Percentiles rank a stretch among this genome's conserved stretches.
These are phyloP conservation scores for Picea sitchensis DNA, from an alignment of 75 land plant species.

Conservation along the genomic window DNA sequence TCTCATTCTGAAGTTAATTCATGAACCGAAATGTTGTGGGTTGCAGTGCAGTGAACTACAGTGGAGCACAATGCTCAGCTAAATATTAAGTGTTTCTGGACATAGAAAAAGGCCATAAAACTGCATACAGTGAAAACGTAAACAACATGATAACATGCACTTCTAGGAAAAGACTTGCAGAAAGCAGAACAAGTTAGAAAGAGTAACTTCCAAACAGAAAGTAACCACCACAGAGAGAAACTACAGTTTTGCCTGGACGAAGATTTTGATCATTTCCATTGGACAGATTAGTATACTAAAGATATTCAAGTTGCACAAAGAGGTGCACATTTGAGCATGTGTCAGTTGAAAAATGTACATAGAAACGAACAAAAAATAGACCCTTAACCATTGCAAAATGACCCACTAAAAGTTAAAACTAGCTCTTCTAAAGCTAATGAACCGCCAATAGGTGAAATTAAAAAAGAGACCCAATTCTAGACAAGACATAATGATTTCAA, in stretches of 20 bases:
- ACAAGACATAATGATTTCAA: constrained; percentile 9
- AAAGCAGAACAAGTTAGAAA: too few species aligned
- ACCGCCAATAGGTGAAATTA: background rate
- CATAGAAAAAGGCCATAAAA: background rate
- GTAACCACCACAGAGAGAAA: background rate
- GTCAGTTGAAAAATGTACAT: background rate
- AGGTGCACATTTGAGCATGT: background rate
- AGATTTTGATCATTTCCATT: background rate
- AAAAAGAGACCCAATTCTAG: constrained; percentile 11
- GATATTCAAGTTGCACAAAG: background rate
- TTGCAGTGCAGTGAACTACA: constrained; percentile 1
- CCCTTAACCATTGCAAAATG: background rate
- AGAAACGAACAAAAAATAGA: background rate
- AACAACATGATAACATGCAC: too few species aligned
- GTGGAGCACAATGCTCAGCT: background rate
- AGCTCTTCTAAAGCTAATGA: constrained; percentile 1
- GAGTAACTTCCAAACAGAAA: background rate
- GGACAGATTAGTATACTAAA: background rate
- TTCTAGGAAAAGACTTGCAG: too few species aligned
- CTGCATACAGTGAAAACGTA: background rate
- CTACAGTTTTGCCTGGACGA: too few species aligned
- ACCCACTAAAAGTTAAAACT: constrained; percentile 1
- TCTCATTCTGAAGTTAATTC: constrained; percentile 3
- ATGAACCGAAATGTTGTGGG: constrained; percentile 5
- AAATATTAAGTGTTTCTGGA: background rate